Conservation (phyloP, 2,329 filamentous ascomycete genomes). For the Akanthomyces lecanii region DNA sequence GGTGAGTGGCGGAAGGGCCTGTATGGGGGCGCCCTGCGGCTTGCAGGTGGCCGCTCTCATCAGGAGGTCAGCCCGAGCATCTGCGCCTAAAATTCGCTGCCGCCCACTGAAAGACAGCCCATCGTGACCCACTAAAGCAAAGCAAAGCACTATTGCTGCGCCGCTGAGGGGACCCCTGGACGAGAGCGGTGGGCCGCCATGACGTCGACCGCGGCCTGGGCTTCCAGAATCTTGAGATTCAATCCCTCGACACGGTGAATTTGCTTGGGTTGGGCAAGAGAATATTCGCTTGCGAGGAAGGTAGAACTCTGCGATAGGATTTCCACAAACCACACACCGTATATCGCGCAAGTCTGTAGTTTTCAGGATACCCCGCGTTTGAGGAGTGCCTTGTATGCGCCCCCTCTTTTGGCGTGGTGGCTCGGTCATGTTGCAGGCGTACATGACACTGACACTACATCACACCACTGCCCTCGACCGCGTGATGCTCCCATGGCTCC, state of each 20-base stretch:
- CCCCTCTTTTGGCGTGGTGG: conserved; percentile 10
- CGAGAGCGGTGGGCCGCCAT: background rate
- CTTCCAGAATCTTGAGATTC: background rate
- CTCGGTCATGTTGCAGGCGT: conserved; percentile 3
- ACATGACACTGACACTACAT: conserved; percentile 3
- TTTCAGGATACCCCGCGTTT: conserved; percentile 8
- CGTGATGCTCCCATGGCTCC: background rate
- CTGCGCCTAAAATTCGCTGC: background rate
- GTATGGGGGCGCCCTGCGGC: background rate
- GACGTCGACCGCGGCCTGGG: background rate
- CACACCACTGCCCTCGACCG: background rate
- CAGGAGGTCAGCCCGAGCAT: conserved; percentile 1
- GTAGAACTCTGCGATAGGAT: background rate
- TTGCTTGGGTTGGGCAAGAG: background rate
- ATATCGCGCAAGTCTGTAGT: conserved; percentile 3
- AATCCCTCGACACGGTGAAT: background rate
- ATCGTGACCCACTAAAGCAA: conserved; percentile 10
- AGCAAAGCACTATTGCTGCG: background rate
- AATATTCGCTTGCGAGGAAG: background rate
- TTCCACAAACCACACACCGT: background rate
- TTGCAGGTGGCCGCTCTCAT: conserved; percentile 7
- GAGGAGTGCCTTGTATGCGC: background rate
- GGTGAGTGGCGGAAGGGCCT: conserved; percentile 3
- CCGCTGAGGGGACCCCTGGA: conserved; percentile 1
- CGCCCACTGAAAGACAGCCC: background rate